Percentiles rank a stretch among this genome's conserved stretches.
These are phyloP conservation scores for Trichosporon sp. DNA, from an alignment of 1,284 basidiomycete genomes.

Conservation along the genomic window DNA sequence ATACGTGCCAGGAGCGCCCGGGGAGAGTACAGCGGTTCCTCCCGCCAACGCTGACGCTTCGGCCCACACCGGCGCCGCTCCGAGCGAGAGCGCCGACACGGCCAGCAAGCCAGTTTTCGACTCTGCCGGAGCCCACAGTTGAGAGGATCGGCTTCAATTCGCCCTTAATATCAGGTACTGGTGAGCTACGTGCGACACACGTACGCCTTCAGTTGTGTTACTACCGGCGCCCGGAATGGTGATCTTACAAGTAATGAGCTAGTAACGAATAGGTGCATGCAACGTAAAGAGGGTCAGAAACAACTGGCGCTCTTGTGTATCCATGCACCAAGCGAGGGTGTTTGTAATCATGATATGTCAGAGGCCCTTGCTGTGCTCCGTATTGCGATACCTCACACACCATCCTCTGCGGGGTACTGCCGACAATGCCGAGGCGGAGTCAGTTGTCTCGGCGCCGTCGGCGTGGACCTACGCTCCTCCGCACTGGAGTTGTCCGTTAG, in stretches of 20 bases:
- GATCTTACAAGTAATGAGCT: background rate
- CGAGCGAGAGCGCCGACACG: background rate
- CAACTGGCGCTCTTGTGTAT: background rate
- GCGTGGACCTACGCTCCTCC: background rate
- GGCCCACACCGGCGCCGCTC: background rate
- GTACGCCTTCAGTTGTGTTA: background rate
- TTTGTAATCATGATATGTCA: background rate
- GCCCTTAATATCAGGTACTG: background rate
- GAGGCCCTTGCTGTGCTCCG: background rate
- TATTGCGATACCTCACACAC: too few species aligned
- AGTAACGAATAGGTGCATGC: background rate
- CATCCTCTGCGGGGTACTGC: background rate
- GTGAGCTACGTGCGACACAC: background rate
- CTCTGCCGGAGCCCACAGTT: conserved; percentile 25
- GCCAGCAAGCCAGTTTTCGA: conserved; percentile 23
- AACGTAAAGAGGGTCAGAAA: background rate
- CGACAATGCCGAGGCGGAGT: background rate
- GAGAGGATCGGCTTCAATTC: too few species aligned
- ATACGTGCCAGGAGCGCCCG: conserved; percentile 68
- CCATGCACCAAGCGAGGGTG: background rate
- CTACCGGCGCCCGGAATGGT: background rate
- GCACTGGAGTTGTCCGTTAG: background rate
- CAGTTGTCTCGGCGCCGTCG: too few species aligned
- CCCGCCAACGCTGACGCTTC: background rate
- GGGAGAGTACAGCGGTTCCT: background rate